Conservation (phyloP, 306 rosid species). For the Trifolium fragiferum region DNA sequence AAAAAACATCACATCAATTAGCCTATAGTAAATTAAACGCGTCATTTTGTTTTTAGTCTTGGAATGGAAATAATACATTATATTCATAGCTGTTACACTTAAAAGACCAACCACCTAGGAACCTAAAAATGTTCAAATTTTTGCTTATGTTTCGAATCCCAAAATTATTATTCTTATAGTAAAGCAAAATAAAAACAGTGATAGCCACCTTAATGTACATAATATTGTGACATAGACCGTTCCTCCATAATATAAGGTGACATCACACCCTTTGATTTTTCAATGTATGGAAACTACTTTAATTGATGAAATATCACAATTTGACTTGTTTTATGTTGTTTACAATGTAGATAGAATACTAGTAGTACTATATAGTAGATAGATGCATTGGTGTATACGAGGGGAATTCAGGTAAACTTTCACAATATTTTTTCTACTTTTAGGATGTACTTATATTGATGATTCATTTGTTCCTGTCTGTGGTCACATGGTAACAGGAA, state of each 20-base stretch:
- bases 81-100: not conserved
- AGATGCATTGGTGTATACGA: conserved; percentile 43
- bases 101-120: conserved; percentile 28
- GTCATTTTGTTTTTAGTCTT: conserved; percentile 54
- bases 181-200: conserved; percentile 44
- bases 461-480: conserved; percentile 5
- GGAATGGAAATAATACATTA: conserved; percentile 35
- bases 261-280: conserved; percentile 44
- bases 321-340: conserved; percentile 47
- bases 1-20: conserved; percentile 49
- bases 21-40: conserved; percentile 46
- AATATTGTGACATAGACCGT: conserved; percentile 53
- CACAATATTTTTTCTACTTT: conserved; percentile 29
- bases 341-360: conserved; percentile 2
- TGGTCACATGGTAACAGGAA: conserved; percentile 24
- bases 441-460: conserved; percentile 32
- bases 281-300: not conserved
- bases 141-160: conserved; percentile 37
- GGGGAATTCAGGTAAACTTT: conserved; percentile 48
- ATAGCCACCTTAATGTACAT: conserved; percentile 45
- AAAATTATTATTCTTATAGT: conserved; percentile 30
- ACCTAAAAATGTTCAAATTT: conserved; percentile 27
- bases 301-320: conserved; percentile 51
- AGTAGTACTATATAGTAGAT: not conserved
- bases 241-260: conserved; percentile 61